Conservation (phyloP, 371 early-diverging fungal species). For the Thermomucor indicae-seudaticae region DNA sequence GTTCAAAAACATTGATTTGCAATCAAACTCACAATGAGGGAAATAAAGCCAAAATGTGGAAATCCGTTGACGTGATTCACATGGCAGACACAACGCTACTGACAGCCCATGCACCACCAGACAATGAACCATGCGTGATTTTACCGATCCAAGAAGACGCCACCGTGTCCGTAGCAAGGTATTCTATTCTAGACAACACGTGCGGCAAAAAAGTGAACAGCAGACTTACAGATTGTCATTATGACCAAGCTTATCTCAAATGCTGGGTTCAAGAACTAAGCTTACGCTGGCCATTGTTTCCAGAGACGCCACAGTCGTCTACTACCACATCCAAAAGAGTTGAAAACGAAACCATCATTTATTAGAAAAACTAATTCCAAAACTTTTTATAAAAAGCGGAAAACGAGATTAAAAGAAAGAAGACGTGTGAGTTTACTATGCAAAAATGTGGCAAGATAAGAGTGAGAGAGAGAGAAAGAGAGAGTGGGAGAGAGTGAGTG, state of each 20-base stretch:
- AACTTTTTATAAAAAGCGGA: too few relatives aligned
- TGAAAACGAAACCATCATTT: too few relatives aligned
- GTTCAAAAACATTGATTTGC: not conserved
- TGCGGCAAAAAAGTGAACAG: too few relatives aligned
- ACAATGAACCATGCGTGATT: constrained; percentile 5
- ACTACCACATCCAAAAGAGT: constrained; percentile 38
- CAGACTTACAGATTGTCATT: too few relatives aligned
- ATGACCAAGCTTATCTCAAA: not conserved
- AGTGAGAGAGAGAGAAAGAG: not conserved
- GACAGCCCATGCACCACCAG: too few relatives aligned
- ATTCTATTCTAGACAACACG: not conserved
- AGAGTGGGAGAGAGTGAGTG: not conserved
- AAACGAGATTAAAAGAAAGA: too few relatives aligned
- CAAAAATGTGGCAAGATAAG: too few relatives aligned
- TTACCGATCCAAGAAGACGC: constrained; percentile 6
- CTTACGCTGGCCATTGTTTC: constrained; percentile 41
- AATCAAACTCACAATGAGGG: too few relatives aligned
- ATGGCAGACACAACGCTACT: too few relatives aligned
- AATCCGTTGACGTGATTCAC: too few relatives aligned
- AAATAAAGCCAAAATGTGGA: constrained; percentile 9
- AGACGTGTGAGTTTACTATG: too few relatives aligned
- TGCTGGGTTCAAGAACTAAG: constrained; percentile 9
- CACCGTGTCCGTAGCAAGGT: constrained; percentile 4
- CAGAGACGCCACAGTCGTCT: constrained; percentile 41
- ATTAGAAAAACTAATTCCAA: constrained; percentile 1